These are phyloP conservation scores for Penicillium expansum DNA, from an alignment of 2,329 filamentous ascomycete genomes.

Conservation along the genomic window DNA sequence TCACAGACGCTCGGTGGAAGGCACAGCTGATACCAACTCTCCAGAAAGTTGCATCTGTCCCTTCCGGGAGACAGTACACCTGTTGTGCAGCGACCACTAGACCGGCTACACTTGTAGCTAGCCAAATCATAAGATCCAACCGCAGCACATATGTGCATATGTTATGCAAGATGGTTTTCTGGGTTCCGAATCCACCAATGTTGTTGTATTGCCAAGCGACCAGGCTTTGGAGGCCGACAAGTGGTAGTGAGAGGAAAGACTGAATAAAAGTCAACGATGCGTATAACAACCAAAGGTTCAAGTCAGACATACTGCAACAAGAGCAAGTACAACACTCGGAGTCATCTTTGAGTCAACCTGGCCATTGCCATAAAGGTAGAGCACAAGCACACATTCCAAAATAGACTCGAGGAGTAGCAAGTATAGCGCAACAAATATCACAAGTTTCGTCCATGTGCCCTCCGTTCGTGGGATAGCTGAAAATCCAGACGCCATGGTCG, in stretches of 20 bases:
- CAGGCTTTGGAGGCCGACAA: conserved; percentile 38
- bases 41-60: conserved; percentile 31
- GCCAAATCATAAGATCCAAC: conserved; percentile 37
- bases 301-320: conserved; percentile 33
- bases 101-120: conserved; percentile 38
- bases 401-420: conserved; percentile 36
- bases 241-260: conserved; percentile 38
- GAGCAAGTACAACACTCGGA: conserved; percentile 35
- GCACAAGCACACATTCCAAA: conserved; percentile 34
- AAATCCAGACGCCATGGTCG: conserved; percentile 19
- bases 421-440: conserved; percentile 39
- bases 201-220: conserved; percentile 41
- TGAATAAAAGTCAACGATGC: conserved; percentile 13
- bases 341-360: conserved; percentile 41
- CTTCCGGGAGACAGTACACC: conserved; percentile 31
- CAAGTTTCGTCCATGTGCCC: conserved; percentile 36
- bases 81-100: conserved; percentile 39
- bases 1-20: conserved; percentile 35
- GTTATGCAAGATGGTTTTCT: conserved; percentile 33
- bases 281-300: neutral
- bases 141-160: conserved; percentile 37
- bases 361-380: conserved; percentile 36
- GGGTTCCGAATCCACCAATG: conserved; percentile 29
- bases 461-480: conserved; percentile 23
- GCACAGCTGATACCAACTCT: conserved; percentile 37